Base-by-base conservation (phyloP, 2,329 filamentous ascomycete genomes). In the Lachnellula hyalina region DNA sequence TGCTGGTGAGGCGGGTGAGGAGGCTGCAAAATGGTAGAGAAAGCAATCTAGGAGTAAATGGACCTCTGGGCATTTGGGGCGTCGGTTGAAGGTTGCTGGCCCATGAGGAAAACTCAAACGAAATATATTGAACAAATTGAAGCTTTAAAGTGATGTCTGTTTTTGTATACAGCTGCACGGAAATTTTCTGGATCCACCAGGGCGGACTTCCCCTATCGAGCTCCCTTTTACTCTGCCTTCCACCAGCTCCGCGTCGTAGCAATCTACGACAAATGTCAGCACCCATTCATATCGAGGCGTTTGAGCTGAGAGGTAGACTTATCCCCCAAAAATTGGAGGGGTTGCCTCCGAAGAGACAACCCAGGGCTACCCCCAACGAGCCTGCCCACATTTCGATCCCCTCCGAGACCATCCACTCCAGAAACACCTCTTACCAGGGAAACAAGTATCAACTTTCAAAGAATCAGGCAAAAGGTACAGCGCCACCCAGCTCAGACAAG, bases 401-500 rank as follows among this genome's bases (percentile, higher is more conserved):
- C 41, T 36, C 56, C 28, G 54, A 63, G 55, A 60, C 17, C 42
- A 38, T 54, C 45, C 58, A 51, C 21, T 42, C 54, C 54, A 41
- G 28, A 54, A 47, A 42, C 56, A 61, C 61, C 63, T 56, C 58
- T 21, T 49, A 54, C 54, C 47, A 49, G 52, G 47, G 44, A 55
- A 54, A 36, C 51, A 46, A 57, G 14, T n/a, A 25, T 35, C 41
- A 34, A 49, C 45, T 21, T 19, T 45, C 47, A 32, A 59, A 47
- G 51, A 53, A 45, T 54, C 51, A 36, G 49, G 60, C 58, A 64
- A 52, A 54, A 36, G 21, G 52, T 40, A 52, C 49, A 52, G 54
- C 57, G 60, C 61, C 59, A 61, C 61, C 61, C 62, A 63, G 56
- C 55, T 58, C 62, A 67, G 89, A 93, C 89, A 92, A 93, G 90